Evolutionary conservation across 176 grass and related monocot genomes (phyloP).

Genomic region (Saccharum spontaneum): DNA sequence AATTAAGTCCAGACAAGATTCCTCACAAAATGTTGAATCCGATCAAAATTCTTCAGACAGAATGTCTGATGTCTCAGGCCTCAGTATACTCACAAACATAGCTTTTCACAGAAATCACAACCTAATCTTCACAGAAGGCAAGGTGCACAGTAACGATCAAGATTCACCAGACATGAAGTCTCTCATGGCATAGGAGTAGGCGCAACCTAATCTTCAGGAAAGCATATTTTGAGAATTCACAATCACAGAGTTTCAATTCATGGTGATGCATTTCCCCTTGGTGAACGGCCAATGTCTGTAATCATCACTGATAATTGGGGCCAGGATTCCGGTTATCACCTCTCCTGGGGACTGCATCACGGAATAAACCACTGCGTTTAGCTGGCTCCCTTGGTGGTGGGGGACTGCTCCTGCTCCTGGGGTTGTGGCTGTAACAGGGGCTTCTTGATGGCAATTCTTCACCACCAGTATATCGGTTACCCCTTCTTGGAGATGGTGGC

Average conservation of each 20-base stretch:
- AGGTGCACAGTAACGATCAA: background rate
- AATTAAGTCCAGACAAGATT: background rate
- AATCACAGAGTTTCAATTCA: background rate
- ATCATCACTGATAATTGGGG: background rate
- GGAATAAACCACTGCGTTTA: background rate
- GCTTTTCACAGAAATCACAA: background rate
- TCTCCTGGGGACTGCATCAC: background rate
- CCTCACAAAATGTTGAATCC: background rate
- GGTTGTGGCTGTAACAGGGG: background rate
- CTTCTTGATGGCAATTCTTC: background rate
- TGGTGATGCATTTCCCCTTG: background rate
- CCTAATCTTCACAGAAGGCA: background rate
- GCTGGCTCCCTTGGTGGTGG: background rate
- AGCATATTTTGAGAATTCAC: background rate
- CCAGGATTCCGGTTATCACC: background rate
- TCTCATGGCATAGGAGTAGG: background rate
- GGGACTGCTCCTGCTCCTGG: background rate
- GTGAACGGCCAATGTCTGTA: background rate
- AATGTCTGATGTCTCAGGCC: background rate
- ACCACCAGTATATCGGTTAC: background rate
- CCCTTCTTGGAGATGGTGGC: background rate
- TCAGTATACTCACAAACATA: background rate
- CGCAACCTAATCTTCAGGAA: background rate
- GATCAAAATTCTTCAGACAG: background rate
- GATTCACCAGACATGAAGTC: background rate